phyloP scores from a whole-genome alignment of 192 early-diverging fungal species.

The Umbelopsis ramanniana region DNA sequence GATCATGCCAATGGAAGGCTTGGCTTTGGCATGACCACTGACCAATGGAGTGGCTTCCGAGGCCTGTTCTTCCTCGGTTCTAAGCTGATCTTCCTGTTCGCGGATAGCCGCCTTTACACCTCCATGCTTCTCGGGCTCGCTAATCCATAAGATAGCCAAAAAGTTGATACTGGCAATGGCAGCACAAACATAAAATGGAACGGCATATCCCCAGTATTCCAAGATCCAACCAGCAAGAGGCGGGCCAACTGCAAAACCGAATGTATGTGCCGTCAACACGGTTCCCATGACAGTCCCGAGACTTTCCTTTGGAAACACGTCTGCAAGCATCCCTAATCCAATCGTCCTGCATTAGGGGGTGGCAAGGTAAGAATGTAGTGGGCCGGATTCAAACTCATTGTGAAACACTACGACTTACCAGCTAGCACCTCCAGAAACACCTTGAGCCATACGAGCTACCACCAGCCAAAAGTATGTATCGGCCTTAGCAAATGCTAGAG shows the following conservation, averaged over 20 bases:
- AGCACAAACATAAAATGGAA: constrained; percentile 73
- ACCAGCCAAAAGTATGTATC: constrained; percentile 69
- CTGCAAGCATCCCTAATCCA: constrained; percentile 72
- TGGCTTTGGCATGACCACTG: background rate
- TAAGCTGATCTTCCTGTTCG: constrained; percentile 1
- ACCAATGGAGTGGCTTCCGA: constrained; percentile 3
- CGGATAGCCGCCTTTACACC: constrained; percentile 4
- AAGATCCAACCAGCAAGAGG: constrained; percentile 69
- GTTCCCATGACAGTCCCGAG: constrained; percentile 76
- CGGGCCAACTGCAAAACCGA: constrained; percentile 74
- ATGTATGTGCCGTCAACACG: constrained; percentile 65
- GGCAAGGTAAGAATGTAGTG: background rate
- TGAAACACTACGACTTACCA: constrained; percentile 46
- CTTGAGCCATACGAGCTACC: constrained; percentile 71
- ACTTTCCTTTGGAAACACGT: constrained; percentile 65
- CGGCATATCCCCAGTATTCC: constrained; percentile 64
- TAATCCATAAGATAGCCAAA: constrained; percentile 60
- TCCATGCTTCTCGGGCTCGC: constrained; percentile 55
- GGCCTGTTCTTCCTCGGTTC: constrained; percentile 12
- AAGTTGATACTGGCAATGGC: constrained; percentile 64
- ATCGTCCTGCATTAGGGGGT: constrained; percentile 52
- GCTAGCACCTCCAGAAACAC: constrained; percentile 72
- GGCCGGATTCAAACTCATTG: background rate
- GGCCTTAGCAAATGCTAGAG: constrained; percentile 65
- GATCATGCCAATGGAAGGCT: constrained; percentile 44